Conservation (phyloP, 2,329 filamentous ascomycete species). For the Fonsecaea pedrosoi region DNA sequence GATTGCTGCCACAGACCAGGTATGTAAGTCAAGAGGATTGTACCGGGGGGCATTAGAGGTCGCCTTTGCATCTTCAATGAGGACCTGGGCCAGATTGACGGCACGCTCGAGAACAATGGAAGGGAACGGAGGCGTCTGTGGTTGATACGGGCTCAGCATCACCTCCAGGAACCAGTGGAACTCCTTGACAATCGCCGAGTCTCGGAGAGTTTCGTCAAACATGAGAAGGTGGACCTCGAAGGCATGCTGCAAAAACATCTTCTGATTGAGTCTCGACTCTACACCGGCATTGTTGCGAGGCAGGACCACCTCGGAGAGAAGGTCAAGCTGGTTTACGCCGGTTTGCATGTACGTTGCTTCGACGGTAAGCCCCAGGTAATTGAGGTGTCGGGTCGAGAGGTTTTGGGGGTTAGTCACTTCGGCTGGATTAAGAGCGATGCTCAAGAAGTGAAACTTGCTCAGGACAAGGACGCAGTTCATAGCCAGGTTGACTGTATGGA, state of each 20-base stretch:
- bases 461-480: constrained; percentile 17
- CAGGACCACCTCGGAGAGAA: constrained; percentile 2
- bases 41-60: constrained; percentile 8
- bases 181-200: constrained; percentile 4
- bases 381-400: not conserved
- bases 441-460: constrained; percentile 23
- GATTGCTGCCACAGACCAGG: constrained; percentile 28
- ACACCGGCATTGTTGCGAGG: not conserved
- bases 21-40: constrained; percentile 33
- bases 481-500: constrained; percentile 6
- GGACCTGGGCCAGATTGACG: constrained; percentile 7
- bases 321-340: constrained; percentile 10
- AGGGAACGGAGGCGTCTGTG: not conserved
- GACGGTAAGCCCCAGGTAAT: not conserved
- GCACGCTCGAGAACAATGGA: not conserved
- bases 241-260: not conserved
- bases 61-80: constrained; percentile 10
- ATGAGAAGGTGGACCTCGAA: not conserved
- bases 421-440: constrained; percentile 21
- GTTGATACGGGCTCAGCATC: not conserved
- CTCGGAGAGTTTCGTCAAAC: not conserved
- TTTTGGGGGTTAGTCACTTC: not conserved
- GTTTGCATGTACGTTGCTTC: constrained; percentile 13
- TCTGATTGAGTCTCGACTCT: not conserved
- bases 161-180: constrained; percentile 14